Evolutionary conservation across 192 early-diverging fungal genomes (phyloP).

Genomic region (Backusella psychrophila): DNA sequence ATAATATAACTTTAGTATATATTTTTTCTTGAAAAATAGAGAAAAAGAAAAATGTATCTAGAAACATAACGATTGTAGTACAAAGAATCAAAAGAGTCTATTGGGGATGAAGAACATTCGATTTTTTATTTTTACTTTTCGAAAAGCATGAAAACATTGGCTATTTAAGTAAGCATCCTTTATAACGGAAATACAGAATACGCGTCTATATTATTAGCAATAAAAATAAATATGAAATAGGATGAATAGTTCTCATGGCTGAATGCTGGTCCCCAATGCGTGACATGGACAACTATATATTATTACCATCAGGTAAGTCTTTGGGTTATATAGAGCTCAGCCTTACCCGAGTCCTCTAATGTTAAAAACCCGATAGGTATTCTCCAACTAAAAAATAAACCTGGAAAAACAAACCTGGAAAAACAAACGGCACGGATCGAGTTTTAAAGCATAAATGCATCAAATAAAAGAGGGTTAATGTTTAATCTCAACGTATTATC

Average conservation of each 20-base stretch:
- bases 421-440: too few species aligned
- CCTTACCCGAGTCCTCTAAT: too few species aligned
- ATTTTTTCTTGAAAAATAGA: not conserved
- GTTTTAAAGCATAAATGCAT: too few species aligned
- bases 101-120: not conserved
- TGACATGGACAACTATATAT: too few species aligned
- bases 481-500: not conserved
- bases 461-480: too few species aligned
- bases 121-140: not conserved
- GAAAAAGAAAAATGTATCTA: not conserved
- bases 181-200: not conserved
- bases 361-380: too few species aligned
- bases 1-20: not conserved
- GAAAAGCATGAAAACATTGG: not conserved
- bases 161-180: not conserved
- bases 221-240: not conserved
- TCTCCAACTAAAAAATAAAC: too few species aligned
- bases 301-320: too few species aligned
- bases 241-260: too few species aligned
- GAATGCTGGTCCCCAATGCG: too few species aligned
- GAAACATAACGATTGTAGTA: not conserved
- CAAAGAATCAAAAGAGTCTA: not conserved
- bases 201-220: not conserved
- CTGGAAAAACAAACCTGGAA: too few species aligned
- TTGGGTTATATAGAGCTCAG: too few species aligned